These are phyloP conservation scores for Amaranthus cruentus DNA, from an alignment of 148 eudicot genomes.

Conservation along the genomic window DNA sequence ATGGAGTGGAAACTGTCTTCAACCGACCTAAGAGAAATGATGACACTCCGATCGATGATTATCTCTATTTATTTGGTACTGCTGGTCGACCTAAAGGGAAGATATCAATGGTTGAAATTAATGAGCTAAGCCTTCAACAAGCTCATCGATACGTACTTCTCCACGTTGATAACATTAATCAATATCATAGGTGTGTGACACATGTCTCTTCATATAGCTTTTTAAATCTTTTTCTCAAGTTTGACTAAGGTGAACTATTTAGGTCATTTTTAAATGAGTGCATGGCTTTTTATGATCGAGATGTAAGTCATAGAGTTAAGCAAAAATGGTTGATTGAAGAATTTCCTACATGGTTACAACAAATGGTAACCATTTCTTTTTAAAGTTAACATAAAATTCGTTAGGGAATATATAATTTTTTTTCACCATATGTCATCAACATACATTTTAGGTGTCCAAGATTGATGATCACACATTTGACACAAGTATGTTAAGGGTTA, in stretches of 20 bases:
- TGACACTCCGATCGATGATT: too few species aligned
- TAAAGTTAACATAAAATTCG: too few species aligned
- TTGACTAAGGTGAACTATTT: not conserved
- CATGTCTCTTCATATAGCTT: too few species aligned
- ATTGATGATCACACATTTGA: too few species aligned
- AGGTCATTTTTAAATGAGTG: not conserved
- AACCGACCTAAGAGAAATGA: too few species aligned
- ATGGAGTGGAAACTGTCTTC: too few species aligned
- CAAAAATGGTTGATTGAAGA: not conserved
- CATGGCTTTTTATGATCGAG: not conserved
- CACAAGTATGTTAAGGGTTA: too few species aligned
- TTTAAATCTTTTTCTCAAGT: not conserved
- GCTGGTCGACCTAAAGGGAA: not conserved
- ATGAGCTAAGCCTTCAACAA: not conserved
- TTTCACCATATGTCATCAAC: too few species aligned
- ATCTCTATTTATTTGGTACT: not conserved
- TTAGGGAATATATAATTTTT: too few species aligned
- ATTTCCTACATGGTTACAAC: not conserved
- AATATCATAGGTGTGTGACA: not conserved
- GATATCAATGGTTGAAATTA: not conserved
- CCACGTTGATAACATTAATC: not conserved
- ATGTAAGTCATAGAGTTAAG: not conserved
- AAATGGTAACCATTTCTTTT: not conserved
- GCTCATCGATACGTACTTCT: not conserved
- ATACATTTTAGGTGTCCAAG: too few species aligned